Conservation (phyloP, 1,284 basidiomycete genomes). For the Phylloboletellus chloephorus region DNA sequence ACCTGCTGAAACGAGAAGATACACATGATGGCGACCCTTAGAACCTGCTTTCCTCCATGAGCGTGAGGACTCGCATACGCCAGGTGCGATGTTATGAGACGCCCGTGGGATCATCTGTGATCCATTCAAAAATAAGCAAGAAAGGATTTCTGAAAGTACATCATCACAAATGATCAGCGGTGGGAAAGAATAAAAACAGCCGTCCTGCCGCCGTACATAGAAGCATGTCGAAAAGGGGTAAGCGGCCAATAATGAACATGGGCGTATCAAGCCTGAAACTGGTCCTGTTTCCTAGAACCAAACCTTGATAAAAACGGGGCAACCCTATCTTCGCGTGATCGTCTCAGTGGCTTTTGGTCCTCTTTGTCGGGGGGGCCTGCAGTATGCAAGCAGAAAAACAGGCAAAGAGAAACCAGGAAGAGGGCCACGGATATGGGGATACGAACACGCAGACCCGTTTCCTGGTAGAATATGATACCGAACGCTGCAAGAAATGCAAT, state of each 20-base stretch:
- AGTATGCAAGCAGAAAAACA: slow-evolving; percentile 25
- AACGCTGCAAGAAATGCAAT: slow-evolving; percentile 25
- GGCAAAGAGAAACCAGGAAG: slow-evolving; percentile 13
- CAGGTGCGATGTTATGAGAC: background rate
- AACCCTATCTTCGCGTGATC: background rate
- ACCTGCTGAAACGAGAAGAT: background rate
- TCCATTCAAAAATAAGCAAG: slow-evolving; percentile 9
- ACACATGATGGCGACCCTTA: background rate
- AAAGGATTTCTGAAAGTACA: slow-evolving; percentile 1
- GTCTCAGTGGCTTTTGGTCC: slow-evolving; percentile 2
- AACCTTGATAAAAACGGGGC: background rate
- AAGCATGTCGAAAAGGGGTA: background rate
- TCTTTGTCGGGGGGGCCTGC: slow-evolving; percentile 18
- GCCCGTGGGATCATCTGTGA: background rate
- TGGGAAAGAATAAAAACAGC: background rate
- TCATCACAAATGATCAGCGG: background rate
- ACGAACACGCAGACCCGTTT: slow-evolving; percentile 22
- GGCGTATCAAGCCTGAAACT: slow-evolving; percentile 1
- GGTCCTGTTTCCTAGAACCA: background rate
- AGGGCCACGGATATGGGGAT: slow-evolving; percentile 24
- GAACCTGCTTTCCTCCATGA: background rate
- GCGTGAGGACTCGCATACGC: background rate
- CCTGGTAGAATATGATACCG: slow-evolving; percentile 19
- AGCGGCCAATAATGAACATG: background rate
- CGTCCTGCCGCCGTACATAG: background rate